Evolutionary conservation across 2,329 filamentous ascomycete genomes (phyloP), one percentile per base, ranked within the genome.

Genomic region (Fusarium nurragi): DNA sequence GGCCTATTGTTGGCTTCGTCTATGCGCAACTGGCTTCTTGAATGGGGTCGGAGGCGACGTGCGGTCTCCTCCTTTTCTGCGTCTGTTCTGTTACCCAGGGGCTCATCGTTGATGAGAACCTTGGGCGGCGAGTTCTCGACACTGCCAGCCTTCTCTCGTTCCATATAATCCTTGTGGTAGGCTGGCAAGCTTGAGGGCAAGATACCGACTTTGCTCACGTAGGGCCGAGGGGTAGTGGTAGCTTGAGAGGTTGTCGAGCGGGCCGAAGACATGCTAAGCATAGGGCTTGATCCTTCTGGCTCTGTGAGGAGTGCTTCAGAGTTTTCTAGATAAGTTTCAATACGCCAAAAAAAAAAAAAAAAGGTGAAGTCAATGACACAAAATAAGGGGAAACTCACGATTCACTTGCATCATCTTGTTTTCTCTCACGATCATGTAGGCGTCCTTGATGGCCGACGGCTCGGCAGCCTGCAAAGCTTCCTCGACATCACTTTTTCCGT

Each of bases 401-500:
- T 93, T 97, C 53, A 89, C 90, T 76, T 94, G 91, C 94, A 98
- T 98, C 76, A 98, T 86, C 77, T 97, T 95, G 76, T 98, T 98
- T 78, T 99, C 95, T 50, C 94, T 88, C 23, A 99, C 93, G 76
- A 99, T 99, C 79, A 97, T 89, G 80, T 98, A 99, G 2, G 95
- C 95, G 78, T 99, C 95, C 80, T 99, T 99, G 83, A 99, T 97
- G 12, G 95, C 94, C 57, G 94, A 98, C 13, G 95, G 95, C 76
- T 99, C 95, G 50, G 95, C 89, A 54, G 93, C 93, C 72, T 91
- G 90, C 64, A 99, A 82, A 21, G 95, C 94, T 77, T 98, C 95
- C 75, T 97, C 91, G 50, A 99, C 94, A 80, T 99, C 95, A 62
- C 90, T 90, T 76, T 92, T 94, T 32, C 91, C 93, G 75, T 99